A percentile compares a stretch with the other conserved stretches of the same genome.
These are phyloP conservation scores for Hexamita inflata DNA, from an alignment of 208 protist genomes.

Conservation along the genomic window DNA sequence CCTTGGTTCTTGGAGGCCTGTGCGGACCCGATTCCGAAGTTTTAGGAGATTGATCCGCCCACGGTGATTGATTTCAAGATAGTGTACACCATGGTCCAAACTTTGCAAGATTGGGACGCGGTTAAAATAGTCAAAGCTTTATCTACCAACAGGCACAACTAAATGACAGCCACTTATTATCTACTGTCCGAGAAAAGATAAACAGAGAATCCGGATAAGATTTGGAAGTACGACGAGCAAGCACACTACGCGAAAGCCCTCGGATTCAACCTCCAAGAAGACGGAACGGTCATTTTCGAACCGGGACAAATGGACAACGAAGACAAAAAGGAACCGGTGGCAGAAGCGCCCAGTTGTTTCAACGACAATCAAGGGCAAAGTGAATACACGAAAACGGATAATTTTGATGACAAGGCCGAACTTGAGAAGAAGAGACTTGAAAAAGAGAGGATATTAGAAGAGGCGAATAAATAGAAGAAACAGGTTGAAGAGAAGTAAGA, in stretches of 20 bases:
- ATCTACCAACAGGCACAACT: slow-evolving; percentile 31
- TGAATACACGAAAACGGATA: too few species aligned
- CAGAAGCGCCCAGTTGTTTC: too few species aligned
- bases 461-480: too few species aligned
- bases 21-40: background rate
- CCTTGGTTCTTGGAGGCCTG: slow-evolving; percentile 39
- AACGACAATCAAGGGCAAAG: too few species aligned
- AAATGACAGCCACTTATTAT: slow-evolving; percentile 36
- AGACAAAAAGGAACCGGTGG: too few species aligned
- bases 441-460: too few species aligned
- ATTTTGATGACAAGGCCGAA: too few species aligned
- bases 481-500: too few species aligned
- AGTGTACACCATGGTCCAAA: background rate
- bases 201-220: background rate
- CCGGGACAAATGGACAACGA: too few species aligned
- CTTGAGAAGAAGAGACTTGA: too few species aligned
- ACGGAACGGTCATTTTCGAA: background rate
- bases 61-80: slow-evolving; percentile 2
- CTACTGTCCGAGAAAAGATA: slow-evolving; percentile 13
- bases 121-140: slow-evolving; percentile 13
- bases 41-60: background rate
- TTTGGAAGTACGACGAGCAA: slow-evolving; percentile 23
- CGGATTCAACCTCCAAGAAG: background rate
- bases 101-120: background rate
- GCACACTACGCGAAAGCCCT: background rate